These are phyloP conservation scores for Clavariopsis aquatica DNA, from an alignment of 495 filamentous ascomycete genomes.

Conservation along the genomic window DNA sequence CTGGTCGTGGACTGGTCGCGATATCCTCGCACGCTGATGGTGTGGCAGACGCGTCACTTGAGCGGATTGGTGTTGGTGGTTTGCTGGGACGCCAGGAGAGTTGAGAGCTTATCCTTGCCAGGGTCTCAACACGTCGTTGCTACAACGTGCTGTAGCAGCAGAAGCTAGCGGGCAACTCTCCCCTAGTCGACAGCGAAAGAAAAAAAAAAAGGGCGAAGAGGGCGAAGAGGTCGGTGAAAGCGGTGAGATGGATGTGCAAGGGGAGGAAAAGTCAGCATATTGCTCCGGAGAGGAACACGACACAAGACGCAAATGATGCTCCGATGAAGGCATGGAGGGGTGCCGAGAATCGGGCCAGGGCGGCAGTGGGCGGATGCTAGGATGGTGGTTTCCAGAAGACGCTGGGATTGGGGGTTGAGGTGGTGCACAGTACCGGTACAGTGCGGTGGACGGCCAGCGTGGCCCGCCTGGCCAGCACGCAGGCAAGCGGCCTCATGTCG, in stretches of 20 bases:
- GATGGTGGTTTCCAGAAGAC: not conserved
- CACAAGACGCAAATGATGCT: not conserved
- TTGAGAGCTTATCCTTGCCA: conserved; percentile 1
- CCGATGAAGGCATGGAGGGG: not conserved
- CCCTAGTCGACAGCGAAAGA: not conserved
- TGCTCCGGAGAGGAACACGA: not conserved
- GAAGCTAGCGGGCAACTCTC: conserved; percentile 3
- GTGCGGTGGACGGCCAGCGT: not conserved
- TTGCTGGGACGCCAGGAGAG: not conserved
- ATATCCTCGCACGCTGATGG: not conserved
- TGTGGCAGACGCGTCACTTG: conserved; percentile 16
- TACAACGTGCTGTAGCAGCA: not conserved
- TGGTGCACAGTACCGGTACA: not conserved
- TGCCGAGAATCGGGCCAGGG: not conserved
- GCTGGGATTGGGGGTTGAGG: not conserved
- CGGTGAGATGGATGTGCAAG: not conserved
- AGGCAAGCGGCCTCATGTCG: not conserved
- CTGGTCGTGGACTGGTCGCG: not conserved
- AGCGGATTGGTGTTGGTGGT: conserved; percentile 7
- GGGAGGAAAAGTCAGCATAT: not conserved
- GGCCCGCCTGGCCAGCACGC: too few relatives aligned
- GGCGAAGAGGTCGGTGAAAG: not conserved
- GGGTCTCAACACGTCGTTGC: conserved; percentile 1
- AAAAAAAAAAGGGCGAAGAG: not conserved
- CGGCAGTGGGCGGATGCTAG: not conserved